phyloP scores from a whole-genome alignment of 2,329 filamentous ascomycete genomes.

The Paecilomyces formosus region DNA sequence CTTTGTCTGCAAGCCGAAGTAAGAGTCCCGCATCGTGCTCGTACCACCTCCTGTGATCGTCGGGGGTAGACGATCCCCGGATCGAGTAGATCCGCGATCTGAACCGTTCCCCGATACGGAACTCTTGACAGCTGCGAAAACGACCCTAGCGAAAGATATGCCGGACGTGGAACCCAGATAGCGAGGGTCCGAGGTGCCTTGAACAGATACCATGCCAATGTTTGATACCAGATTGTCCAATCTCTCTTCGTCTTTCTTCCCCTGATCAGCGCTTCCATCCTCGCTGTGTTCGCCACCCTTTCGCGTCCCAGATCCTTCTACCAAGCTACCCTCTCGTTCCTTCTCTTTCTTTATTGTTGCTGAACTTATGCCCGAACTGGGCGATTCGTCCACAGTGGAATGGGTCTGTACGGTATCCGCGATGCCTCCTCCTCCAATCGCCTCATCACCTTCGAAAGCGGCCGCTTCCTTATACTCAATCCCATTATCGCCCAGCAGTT shows the following conservation, averaged over 20 bases:
- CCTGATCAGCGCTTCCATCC: conserved; percentile 33
- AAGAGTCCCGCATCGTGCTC: conserved; percentile 87
- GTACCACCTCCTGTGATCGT: conserved; percentile 49
- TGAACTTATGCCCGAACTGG: conserved; percentile 9
- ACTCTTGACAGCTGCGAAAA: conserved; percentile 86
- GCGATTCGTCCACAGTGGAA: conserved; percentile 7
- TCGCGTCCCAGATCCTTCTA: conserved; percentile 10
- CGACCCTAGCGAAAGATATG: conserved; percentile 88
- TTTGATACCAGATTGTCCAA: conserved; percentile 62
- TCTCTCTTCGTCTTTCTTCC: conserved; percentile 52
- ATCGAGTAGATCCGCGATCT: conserved; percentile 56
- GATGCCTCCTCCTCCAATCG: conserved; percentile 21
- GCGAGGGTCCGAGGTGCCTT: conserved; percentile 68
- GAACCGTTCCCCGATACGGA: conserved; percentile 53
- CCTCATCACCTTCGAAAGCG: conserved; percentile 52
- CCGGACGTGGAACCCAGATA: conserved; percentile 81
- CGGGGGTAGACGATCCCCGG: conserved; percentile 48
- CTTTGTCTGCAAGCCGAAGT: conserved; percentile 91
- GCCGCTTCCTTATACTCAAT: conserved; percentile 65
- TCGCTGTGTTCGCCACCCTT: conserved; percentile 12
- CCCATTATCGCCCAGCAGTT: conserved; percentile 59
- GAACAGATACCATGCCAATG: conserved; percentile 68
- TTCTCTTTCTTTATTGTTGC: conserved; percentile 16
- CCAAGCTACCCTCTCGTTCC: conserved; percentile 5
- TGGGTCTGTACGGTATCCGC: conserved; percentile 15